Conservation (phyloP, 352 stramenopile genomes). For the Nothophytophthora sp. region DNA sequence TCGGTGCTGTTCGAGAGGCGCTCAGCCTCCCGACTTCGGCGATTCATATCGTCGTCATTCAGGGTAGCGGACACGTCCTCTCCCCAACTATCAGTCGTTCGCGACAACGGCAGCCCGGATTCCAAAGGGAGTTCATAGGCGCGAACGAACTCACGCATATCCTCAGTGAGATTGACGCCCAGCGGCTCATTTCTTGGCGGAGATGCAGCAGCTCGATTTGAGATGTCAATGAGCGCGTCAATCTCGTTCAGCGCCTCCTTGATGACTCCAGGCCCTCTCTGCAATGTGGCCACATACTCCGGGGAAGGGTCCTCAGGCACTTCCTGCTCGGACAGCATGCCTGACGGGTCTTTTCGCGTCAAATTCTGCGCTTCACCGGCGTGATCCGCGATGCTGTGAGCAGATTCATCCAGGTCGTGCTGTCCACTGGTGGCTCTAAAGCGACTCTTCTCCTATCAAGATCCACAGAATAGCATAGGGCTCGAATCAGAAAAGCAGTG, state of each 20-base stretch:
- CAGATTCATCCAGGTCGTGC: background rate
- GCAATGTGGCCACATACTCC: conserved; percentile 37
- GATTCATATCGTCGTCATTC: conserved; percentile 29
- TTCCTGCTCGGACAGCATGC: conserved; percentile 9
- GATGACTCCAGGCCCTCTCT: conserved; percentile 39
- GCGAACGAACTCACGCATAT: conserved; percentile 45
- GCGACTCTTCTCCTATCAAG: conserved; percentile 26
- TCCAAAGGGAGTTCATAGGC: conserved; percentile 53
- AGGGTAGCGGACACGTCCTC: conserved; percentile 39
- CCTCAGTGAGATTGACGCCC: conserved; percentile 19
- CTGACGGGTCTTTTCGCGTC: conserved; percentile 9
- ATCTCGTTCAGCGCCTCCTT: conserved; percentile 52
- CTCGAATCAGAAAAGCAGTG: background rate
- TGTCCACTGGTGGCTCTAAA: conserved; percentile 4
- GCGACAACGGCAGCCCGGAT: conserved; percentile 51
- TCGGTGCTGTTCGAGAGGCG: conserved; percentile 19
- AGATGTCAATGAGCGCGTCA: conserved; percentile 45
- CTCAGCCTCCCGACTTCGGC: conserved; percentile 25
- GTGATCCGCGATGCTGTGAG: conserved; percentile 17
- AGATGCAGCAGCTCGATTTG: conserved; percentile 12
- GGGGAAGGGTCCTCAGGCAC: conserved; percentile 23
- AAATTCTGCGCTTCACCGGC: conserved; percentile 21
- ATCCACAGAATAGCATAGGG: background rate
- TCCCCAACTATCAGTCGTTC: conserved; percentile 64
- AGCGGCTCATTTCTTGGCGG: conserved; percentile 8